A percentile compares a stretch with the other conserved stretches of the same genome.
Evolutionary conservation across 345 rosid genomes (phyloP).

Genomic region (Lepidium didymum): DNA sequence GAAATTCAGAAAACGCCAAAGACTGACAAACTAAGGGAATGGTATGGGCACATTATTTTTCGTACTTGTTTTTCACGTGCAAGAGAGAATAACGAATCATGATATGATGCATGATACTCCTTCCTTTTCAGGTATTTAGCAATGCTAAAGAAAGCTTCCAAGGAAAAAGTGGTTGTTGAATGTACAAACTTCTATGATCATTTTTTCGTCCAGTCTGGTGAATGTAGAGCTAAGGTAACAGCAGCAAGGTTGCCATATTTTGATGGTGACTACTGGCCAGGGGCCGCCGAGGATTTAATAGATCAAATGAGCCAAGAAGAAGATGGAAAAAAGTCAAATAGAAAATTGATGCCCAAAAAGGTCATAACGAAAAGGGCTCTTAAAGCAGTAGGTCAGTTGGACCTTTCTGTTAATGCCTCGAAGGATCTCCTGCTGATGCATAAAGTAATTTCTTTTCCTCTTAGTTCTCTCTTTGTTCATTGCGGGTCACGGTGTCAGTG

Average conservation of each 20-base stretch:
- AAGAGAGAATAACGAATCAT: constrained; percentile 7
- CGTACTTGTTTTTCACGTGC: background rate
- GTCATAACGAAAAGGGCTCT: constrained; percentile 90
- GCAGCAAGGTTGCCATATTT: constrained; percentile 97
- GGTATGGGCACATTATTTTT: constrained; percentile 48
- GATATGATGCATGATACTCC: constrained; percentile 5
- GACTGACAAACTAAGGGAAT: constrained; percentile 93
- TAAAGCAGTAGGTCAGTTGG: constrained; percentile 90
- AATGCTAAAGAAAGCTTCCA: constrained; percentile 83
- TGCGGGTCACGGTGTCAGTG: background rate
- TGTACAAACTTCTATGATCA: constrained; percentile 89
- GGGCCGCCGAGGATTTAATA: constrained; percentile 94
- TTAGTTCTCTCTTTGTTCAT: background rate
- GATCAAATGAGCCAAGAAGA: constrained; percentile 91
- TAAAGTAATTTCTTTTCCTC: constrained; percentile 46
- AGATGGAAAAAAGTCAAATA: constrained; percentile 82
- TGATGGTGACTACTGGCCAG: constrained; percentile 99
- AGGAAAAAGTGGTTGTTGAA: constrained; percentile 80
- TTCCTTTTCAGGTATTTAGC: constrained; percentile 63
- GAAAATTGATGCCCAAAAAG: constrained; percentile 75
- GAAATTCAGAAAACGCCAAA: constrained; percentile 99
- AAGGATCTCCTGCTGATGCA: constrained; percentile 97
- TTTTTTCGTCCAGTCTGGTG: constrained; percentile 79
- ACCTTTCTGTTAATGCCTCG: constrained; percentile 89
- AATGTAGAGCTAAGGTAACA: constrained; percentile 85